A percentile compares a stretch with the other conserved stretches of the same genome.
These are phyloP conservation scores for Zoysia pacifica DNA, from an alignment of 176 grass and related monocot species.

Conservation along the genomic window DNA sequence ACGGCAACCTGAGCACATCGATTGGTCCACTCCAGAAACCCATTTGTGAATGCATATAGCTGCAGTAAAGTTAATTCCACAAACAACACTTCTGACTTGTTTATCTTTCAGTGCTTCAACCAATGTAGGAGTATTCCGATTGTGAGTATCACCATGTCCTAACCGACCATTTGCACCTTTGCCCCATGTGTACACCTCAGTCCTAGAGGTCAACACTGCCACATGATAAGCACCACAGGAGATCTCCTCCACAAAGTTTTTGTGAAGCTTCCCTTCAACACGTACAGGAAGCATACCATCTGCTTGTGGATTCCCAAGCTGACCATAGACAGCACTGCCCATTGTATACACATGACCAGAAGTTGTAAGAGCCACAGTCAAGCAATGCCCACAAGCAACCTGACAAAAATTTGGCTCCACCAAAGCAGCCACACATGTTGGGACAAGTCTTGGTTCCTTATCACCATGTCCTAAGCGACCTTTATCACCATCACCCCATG, in stretches of 20 bases:
- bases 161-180: conserved; percentile 97
- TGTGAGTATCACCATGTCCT: conserved; percentile 91
- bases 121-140: conserved; percentile 80
- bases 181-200: conserved; percentile 97
- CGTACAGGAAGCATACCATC: conserved; percentile 76
- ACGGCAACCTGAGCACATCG: conserved; percentile 95
- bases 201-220: conserved; percentile 85
- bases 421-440: conserved; percentile 94
- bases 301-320: conserved; percentile 85
- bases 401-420: conserved; percentile 97
- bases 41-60: conserved; percentile 99
- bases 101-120: conserved; percentile 98
- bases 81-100: conserved; percentile 93
- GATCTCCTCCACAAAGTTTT: conserved; percentile 97
- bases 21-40: conserved; percentile 94
- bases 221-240: conserved; percentile 97
- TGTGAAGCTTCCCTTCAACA: conserved; percentile 93
- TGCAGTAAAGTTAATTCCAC: conserved; percentile 96
- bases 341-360: conserved; percentile 95
- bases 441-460: conserved; percentile 71
- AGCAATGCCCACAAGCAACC: conserved; percentile 91
- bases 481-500: conserved; percentile 99
- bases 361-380: conserved; percentile 92
- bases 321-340: conserved; percentile 87
- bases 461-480: conserved; percentile 94